Percentiles rank a stretch among this genome's conserved stretches.
Evolutionary conservation across 2,329 filamentous ascomycete genomes (phyloP).

Genomic region (Neofusicoccum parvum): DNA sequence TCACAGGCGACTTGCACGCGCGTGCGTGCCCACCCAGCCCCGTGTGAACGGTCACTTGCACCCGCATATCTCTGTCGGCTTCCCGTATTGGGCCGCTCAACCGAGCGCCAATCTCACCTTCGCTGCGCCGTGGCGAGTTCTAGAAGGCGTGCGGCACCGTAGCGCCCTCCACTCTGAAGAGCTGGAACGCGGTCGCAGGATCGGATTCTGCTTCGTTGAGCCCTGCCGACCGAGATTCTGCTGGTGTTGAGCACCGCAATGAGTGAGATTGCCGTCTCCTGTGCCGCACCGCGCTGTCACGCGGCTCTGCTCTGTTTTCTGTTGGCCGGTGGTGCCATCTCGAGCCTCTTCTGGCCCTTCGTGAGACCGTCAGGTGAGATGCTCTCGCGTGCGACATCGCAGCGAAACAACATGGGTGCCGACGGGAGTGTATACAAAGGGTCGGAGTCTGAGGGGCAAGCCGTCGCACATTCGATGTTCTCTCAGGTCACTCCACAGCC

Average conservation of each 20-base stretch:
- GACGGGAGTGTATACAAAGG: slow-evolving; percentile 12
- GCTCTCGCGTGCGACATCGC: slow-evolving; percentile 5
- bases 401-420: slow-evolving; percentile 3
- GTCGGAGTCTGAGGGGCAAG: slow-evolving; percentile 1
- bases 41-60: slow-evolving; percentile 1
- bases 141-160: slow-evolving; percentile 10
- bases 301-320: slow-evolving; percentile 6
- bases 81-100: neutral
- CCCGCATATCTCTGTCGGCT: neutral
- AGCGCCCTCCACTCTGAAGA: neutral
- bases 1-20: neutral
- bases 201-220: neutral
- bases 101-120: slow-evolving; percentile 1
- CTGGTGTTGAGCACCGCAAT: slow-evolving; percentile 10
- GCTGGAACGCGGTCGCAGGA: slow-evolving; percentile 9
- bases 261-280: slow-evolving; percentile 12
- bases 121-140: neutral
- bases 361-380: slow-evolving; percentile 22
- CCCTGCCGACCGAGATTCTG: neutral
- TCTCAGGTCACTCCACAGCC: slow-evolving; percentile 1
- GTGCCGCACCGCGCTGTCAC: slow-evolving; percentile 6
- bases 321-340: slow-evolving; percentile 12
- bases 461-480: neutral
- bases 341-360: slow-evolving; percentile 12
- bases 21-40: neutral